A percentile compares a stretch with the other conserved stretches of the same genome.
Evolutionary conservation across 2,329 filamentous ascomycete species (phyloP).

Genomic region (Rhinocladiella similis): DNA sequence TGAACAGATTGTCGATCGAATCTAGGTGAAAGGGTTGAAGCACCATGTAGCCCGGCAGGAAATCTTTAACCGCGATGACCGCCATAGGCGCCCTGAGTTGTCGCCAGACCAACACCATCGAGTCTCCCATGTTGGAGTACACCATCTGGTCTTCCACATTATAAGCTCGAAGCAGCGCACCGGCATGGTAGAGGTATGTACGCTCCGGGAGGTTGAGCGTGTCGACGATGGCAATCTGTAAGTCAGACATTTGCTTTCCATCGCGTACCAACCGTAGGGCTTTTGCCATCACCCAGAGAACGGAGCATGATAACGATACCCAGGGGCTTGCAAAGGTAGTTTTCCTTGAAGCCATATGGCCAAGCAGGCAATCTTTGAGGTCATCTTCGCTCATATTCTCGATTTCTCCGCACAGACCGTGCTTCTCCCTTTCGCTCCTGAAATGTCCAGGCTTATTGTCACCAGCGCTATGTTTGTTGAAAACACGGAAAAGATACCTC

Average conservation of each 20-base stretch:
- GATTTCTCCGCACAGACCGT: neutral
- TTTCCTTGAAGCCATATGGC: neutral
- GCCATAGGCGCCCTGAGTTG: neutral
- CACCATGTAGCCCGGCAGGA: neutral
- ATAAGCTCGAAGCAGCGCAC: neutral
- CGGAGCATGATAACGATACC: conserved; percentile 7
- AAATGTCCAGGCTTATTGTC: neutral
- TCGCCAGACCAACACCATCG: neutral
- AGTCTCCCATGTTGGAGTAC: neutral
- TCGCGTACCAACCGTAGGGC: neutral
- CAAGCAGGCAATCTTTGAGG: neutral
- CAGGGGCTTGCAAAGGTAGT: conserved; percentile 2
- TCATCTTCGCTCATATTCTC: conserved; percentile 3
- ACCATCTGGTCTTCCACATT: neutral
- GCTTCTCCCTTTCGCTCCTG: neutral
- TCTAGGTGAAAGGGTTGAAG: neutral
- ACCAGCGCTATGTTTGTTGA: neutral
- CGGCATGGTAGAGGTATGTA: neutral
- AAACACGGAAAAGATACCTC: neutral
- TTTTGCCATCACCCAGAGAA: neutral
- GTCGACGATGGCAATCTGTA: neutral
- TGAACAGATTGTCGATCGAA: neutral
- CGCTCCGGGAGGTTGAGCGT: neutral
- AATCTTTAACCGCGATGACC: neutral
- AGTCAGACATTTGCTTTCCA: neutral